Conservation (phyloP, 108 stramenopile species). For the Cyclotella atomus region DNA sequence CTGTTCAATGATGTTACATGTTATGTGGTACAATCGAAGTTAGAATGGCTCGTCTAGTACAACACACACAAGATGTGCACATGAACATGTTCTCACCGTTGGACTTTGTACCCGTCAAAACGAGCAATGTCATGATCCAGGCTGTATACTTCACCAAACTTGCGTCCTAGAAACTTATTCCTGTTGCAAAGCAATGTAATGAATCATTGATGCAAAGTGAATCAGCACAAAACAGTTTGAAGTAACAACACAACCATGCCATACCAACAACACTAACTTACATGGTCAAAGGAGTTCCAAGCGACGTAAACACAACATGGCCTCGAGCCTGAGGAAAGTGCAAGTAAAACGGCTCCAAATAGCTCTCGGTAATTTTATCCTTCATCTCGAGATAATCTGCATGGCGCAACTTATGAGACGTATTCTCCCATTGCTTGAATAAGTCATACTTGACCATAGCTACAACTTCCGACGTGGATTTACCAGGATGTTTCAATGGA, state of each 20-base stretch:
- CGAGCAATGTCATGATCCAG: constrained; percentile 32
- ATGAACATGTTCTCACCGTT: constrained; percentile 23
- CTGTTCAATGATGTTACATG: too few species aligned
- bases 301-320: constrained; percentile 39
- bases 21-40: too few species aligned
- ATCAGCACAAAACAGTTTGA: not conserved
- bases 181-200: not conserved
- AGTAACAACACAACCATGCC: not conserved
- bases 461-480: constrained; percentile 48
- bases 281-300: constrained; percentile 56
- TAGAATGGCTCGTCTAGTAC: too few species aligned
- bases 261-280: constrained; percentile 2
- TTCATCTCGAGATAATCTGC: constrained; percentile 40
- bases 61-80: too few species aligned
- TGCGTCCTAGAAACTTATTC: constrained; percentile 44
- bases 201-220: too few species aligned
- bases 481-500: constrained; percentile 21
- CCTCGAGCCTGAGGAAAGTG: constrained; percentile 43
- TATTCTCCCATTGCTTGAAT: constrained; percentile 48
- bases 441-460: constrained; percentile 36
- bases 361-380: constrained; percentile 19
- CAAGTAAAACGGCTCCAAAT: constrained; percentile 34
- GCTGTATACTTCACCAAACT: constrained; percentile 40
- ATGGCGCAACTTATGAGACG: constrained; percentile 28
- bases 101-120: constrained; percentile 27